Conservation (phyloP, 2,329 filamentous ascomycete genomes). For the Ambrosiella xylebori region DNA sequence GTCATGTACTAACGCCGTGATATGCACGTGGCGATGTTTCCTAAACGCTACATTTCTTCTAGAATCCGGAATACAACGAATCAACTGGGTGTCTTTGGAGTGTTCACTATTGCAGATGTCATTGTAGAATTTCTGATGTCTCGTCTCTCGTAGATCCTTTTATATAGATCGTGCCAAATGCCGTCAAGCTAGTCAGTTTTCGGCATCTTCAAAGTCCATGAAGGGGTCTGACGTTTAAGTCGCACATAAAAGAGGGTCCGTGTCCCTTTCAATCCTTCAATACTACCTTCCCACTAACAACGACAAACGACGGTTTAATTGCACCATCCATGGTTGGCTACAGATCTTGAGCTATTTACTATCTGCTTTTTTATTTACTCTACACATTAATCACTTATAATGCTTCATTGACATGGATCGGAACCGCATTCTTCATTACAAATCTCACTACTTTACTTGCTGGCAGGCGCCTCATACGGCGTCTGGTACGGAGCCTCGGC, state of each 20-base stretch:
- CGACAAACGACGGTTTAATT: not conserved
- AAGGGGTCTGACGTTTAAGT: not conserved
- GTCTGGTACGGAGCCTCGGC: constrained; percentile 44
- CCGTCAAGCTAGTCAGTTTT: too few species aligned
- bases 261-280: not conserved
- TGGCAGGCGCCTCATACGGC: constrained; percentile 11
- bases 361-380: too few species aligned
- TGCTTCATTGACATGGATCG: not conserved
- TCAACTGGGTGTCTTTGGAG: not conserved
- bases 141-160: too few species aligned
- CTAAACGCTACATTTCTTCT: too few species aligned
- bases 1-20: too few species aligned
- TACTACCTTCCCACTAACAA: not conserved
- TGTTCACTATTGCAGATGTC: not conserved
- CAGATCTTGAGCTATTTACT: not conserved
- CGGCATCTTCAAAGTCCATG: too few species aligned
- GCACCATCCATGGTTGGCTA: not conserved
- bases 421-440: not conserved
- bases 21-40: too few species aligned
- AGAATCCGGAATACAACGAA: not conserved
- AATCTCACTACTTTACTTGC: not conserved
- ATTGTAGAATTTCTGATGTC: not conserved
- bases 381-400: not conserved
- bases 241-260: not conserved
- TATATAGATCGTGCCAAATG: too few species aligned